Evolutionary conservation across 2,329 filamentous ascomycete species (phyloP).

Genomic region (Colletotrichum godetiae): DNA sequence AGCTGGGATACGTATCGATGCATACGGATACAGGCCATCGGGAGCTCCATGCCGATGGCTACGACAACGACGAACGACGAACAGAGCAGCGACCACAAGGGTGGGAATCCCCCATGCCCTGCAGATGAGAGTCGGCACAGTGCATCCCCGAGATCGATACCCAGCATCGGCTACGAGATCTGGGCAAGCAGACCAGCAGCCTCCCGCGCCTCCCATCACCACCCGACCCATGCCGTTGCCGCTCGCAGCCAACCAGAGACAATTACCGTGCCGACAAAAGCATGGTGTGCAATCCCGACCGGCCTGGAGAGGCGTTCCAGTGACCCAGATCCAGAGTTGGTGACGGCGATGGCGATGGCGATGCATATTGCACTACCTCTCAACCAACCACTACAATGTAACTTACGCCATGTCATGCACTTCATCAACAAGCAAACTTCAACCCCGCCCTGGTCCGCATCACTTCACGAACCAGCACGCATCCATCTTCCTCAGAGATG

Average conservation of each 20-base stretch:
- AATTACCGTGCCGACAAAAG: neutral
- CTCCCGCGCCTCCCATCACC: constrained; percentile 15
- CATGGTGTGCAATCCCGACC: neutral
- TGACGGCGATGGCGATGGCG: neutral
- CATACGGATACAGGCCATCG: neutral
- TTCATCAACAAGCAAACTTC: neutral
- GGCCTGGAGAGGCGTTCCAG: neutral
- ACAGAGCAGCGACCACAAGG: neutral
- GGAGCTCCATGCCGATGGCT: neutral
- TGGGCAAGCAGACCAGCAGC: constrained; percentile 25
- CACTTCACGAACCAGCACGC: neutral
- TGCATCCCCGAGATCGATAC: constrained; percentile 30
- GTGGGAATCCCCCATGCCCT: neutral
- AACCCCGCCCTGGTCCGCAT: neutral
- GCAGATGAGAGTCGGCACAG: constrained; percentile 10
- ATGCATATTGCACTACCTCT: neutral
- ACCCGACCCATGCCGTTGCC: neutral
- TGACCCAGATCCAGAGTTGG: neutral
- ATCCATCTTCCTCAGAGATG: neutral
- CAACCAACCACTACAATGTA: neutral
- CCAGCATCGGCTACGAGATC: constrained; percentile 22
- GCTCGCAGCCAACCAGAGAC: neutral
- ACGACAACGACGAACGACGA: neutral
- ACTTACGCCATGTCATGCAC: neutral
- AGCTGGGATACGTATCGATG: neutral